These are phyloP conservation scores for Tetrapisispora nanseiensis DNA, from an alignment of 805 yeast species.

Conservation along the genomic window DNA sequence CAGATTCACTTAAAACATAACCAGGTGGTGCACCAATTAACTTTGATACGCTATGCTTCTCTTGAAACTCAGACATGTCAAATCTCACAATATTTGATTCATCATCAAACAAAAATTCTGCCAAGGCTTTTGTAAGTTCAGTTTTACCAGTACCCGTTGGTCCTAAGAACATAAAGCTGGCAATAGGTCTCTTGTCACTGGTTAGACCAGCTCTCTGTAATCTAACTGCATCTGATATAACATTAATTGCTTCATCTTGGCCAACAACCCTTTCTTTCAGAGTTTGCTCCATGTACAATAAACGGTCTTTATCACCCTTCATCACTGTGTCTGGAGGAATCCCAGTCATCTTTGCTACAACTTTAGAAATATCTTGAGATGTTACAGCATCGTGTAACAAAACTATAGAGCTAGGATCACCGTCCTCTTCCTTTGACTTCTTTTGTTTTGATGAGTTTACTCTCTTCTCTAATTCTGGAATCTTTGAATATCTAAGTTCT, in stretches of 20 bases:
- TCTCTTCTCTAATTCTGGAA: conserved; percentile 65
- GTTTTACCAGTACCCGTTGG: conserved; percentile 99
- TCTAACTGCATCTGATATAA: conserved; percentile 89
- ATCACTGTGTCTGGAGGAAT: conserved; percentile 84
- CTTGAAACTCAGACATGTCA: conserved; percentile 98
- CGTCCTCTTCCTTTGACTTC: conserved; percentile 31
- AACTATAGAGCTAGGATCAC: conserved; percentile 26
- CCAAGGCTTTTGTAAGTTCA: conserved; percentile 84
- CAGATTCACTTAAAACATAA: conserved; percentile 85
- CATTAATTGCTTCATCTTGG: conserved; percentile 87
- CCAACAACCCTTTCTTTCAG: conserved; percentile 78
- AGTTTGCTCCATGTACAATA: conserved; percentile 76
- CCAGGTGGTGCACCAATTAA: conserved; percentile 98
- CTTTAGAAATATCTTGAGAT: conserved; percentile 86
- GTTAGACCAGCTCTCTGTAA: conserved; percentile 95
- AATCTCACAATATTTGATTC: conserved; percentile 79
- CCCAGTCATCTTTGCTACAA: conserved; percentile 90
- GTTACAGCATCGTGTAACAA: conserved; percentile 78
- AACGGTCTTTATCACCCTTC: conserved; percentile 90
- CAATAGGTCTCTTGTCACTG: conserved; percentile 89
- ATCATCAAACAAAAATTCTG: conserved; percentile 86
- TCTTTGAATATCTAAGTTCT: conserved; percentile 74
- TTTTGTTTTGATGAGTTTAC: conserved; percentile 34
- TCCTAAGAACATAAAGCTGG: conserved; percentile 91
- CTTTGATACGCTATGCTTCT: conserved; percentile 81